A percentile compares a stretch with the other conserved stretches of the same genome.
Evolutionary conservation across 768 basidiomycete genomes (phyloP).

Genomic region (Lepiota brunneoincarnata): DNA sequence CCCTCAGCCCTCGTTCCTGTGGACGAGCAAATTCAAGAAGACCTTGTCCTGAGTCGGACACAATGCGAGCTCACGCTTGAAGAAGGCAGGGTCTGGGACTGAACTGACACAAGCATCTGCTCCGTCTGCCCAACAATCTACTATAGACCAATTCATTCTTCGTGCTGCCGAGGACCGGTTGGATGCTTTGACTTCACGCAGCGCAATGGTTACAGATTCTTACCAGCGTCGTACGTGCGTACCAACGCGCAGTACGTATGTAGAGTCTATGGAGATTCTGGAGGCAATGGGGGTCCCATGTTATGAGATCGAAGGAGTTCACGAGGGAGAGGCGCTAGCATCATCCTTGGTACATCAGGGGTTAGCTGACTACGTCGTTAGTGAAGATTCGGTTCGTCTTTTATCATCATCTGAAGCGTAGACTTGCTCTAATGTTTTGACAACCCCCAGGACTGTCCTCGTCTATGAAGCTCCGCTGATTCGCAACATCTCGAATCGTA

Average conservation of each 20-base stretch:
- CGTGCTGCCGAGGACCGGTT: slow-evolving; percentile 13
- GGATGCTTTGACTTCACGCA: slow-evolving; percentile 43
- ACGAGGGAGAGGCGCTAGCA: slow-evolving; percentile 87
- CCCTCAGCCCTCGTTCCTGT: slow-evolving; percentile 13
- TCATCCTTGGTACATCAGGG: slow-evolving; percentile 74
- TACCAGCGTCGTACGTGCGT: slow-evolving; percentile 60
- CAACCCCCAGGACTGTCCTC: slow-evolving; percentile 63
- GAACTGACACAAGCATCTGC: slow-evolving; percentile 26
- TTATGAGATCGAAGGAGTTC: slow-evolving; percentile 62
- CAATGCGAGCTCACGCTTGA: slow-evolving; percentile 59
- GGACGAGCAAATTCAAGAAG: slow-evolving; percentile 33
- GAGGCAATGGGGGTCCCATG: slow-evolving; percentile 82
- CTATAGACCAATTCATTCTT: background rate
- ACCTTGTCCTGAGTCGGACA: slow-evolving; percentile 55
- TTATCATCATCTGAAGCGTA: background rate
- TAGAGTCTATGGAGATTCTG: slow-evolving; percentile 67
- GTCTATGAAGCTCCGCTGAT: slow-evolving; percentile 81
- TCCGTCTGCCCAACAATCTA: background rate
- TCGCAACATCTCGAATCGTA: slow-evolving; percentile 66
- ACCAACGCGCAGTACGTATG: slow-evolving; percentile 66
- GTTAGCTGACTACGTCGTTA: slow-evolving; percentile 82
- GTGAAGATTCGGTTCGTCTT: slow-evolving; percentile 76
- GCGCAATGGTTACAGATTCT: slow-evolving; percentile 57
- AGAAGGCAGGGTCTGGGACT: slow-evolving; percentile 63
- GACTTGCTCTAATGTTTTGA: slow-evolving; percentile 9